phyloP scores from a whole-genome alignment of 1,284 basidiomycete genomes.

The Peniophora sp. region DNA sequence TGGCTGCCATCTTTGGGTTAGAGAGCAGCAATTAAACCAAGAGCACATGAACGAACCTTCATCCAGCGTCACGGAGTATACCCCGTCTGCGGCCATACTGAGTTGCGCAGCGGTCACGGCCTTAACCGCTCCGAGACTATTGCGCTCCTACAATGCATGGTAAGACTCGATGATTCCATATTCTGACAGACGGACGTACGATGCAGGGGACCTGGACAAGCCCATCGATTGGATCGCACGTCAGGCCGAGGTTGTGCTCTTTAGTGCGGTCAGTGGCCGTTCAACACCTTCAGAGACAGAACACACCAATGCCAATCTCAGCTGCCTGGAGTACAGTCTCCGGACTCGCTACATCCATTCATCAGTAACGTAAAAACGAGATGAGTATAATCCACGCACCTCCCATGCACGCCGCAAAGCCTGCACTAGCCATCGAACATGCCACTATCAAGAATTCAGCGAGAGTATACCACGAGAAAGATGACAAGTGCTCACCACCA shows the following conservation, averaged over 20 bases:
- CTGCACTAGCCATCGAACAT: constrained; percentile 88
- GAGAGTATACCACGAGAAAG: constrained; percentile 4
- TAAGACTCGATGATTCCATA: constrained; percentile 3
- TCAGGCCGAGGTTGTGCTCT: constrained; percentile 85
- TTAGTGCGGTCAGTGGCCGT: constrained; percentile 5
- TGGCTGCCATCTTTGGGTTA: constrained; percentile 43
- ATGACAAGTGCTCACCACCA: constrained; percentile 43
- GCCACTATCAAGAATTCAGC: constrained; percentile 44
- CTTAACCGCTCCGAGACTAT: constrained; percentile 83
- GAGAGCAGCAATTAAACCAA: background rate
- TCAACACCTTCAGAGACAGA: background rate
- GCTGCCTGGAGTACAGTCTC: constrained; percentile 81
- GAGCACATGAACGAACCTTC: constrained; percentile 32
- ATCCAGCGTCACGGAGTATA: constrained; percentile 84
- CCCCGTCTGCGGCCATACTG: constrained; percentile 84
- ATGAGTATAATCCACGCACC: constrained; percentile 32
- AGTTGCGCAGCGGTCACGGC: constrained; percentile 90
- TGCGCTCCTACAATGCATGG: constrained; percentile 55
- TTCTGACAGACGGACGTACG: constrained; percentile 37
- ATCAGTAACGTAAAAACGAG: background rate
- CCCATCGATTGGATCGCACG: constrained; percentile 90
- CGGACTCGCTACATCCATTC: constrained; percentile 46
- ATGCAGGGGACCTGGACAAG: constrained; percentile 94
- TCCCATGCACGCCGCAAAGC: constrained; percentile 91
- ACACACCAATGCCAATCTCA: constrained; percentile 84